Base-by-base conservation (phyloP, 2,329 filamentous ascomycete species). In the Trematosphaeria pertusa region DNA sequence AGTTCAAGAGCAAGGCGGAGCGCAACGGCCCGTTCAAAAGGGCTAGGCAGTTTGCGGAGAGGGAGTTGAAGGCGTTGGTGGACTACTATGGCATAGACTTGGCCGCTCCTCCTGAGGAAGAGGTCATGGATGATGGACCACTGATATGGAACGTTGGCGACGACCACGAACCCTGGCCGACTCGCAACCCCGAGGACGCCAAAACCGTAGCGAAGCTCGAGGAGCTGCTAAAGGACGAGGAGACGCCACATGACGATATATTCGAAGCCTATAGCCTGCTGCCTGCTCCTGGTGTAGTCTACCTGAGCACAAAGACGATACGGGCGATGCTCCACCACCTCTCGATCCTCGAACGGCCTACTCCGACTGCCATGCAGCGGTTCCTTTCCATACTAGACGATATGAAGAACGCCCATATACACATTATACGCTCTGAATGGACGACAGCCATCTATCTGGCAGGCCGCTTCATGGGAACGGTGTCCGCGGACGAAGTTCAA, bases 371-470 rank as follows among this genome's bases (percentile, higher is more conserved):
- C 36, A 95, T 91, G 87, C 77, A 89, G 60, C 87, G 89, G 43
- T 97, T 93, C 72, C 87, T 97, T 53, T 84, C 86, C 4, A 76
- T 97, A 18, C 79, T 97, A 14, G 86, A 92, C 53, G 93, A 99
- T 61, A 87, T 95, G 75, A 87, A 89, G 60, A 79, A 79, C 42
- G 82, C 85, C n/a, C 83, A 85, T 2, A 83, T 96, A 34, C 81
- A 86, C 0, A 75, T 97, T 44, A 82, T 78, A 1, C 75, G 73
- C 4, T 73, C 78, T 0, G 85, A 96, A 64, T 99, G 92, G 92
- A 96, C 89, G 51, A 85, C 84, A 30, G 92, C 91, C 28, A 84
- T 97, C 40, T 82, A 87, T 15, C 88, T 95, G 62, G 88, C 89
- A 8, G 87, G 87, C 28, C 85, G 87, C 46, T 91, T 88, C 58